Evolutionary conservation across 306 rosid species (phyloP).

Genomic region (Astragalus membranaceus): DNA sequence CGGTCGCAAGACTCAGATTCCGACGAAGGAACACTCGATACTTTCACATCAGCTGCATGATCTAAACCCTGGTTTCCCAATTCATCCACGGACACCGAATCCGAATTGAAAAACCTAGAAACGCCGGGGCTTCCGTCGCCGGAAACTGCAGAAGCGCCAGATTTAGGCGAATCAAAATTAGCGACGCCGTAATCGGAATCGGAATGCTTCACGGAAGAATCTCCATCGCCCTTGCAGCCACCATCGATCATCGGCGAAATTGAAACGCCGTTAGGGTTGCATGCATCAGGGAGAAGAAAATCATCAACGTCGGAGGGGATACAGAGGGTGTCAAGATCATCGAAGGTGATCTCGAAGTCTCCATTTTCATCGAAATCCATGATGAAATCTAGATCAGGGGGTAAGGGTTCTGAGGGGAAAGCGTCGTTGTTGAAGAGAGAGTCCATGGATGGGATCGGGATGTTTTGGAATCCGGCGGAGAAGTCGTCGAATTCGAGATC

Average conservation of each 20-base stretch:
- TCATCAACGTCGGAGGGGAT: constrained; percentile 58
- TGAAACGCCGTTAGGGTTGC: constrained; percentile 15
- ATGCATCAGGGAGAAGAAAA: constrained; percentile 40
- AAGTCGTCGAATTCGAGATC: constrained; percentile 21
- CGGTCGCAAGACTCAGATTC: constrained; percentile 29
- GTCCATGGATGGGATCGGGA: constrained; percentile 59
- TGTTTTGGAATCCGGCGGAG: constrained; percentile 32
- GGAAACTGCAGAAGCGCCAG: constrained; percentile 29
- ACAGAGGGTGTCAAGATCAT: constrained; percentile 45
- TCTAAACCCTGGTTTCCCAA: constrained; percentile 11
- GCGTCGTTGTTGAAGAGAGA: constrained; percentile 26
- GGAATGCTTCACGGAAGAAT: neutral
- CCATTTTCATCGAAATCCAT: constrained; percentile 33
- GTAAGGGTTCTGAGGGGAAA: constrained; percentile 14
- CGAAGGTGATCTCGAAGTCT: constrained; percentile 65
- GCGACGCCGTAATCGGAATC: neutral
- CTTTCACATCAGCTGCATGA: constrained; percentile 1
- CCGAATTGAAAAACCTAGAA: constrained; percentile 39
- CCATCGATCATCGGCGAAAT: neutral
- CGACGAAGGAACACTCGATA: constrained; percentile 14
- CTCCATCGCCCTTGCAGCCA: neutral
- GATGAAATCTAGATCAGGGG: constrained; percentile 47
- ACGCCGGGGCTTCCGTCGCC: constrained; percentile 21
- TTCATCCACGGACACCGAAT: constrained; percentile 22
- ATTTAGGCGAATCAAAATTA: constrained; percentile 34